A percentile compares a stretch with the other conserved stretches of the same genome.
These are phyloP conservation scores for Rhodofomes roseus DNA, from an alignment of 1,284 basidiomycete species.

Conservation along the genomic window DNA sequence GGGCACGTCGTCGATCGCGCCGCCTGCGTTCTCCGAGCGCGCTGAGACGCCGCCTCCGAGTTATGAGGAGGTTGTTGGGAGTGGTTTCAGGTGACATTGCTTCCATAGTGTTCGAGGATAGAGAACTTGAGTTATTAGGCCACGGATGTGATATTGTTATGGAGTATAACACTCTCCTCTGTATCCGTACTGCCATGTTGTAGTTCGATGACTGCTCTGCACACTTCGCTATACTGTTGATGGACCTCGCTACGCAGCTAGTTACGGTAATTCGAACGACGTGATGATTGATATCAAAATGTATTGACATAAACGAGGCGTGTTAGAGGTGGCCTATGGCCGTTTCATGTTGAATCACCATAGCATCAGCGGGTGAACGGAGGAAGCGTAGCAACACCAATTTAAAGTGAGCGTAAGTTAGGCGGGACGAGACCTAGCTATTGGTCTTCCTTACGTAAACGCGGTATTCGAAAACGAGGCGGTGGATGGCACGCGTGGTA, in stretches of 20 bases:
- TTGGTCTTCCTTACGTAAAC: slow-evolving; percentile 19
- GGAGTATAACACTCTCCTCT: neutral
- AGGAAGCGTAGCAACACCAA: neutral
- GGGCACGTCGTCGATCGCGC: neutral
- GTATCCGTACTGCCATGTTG: neutral
- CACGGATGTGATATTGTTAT: too few species aligned
- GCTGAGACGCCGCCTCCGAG: slow-evolving; percentile 6
- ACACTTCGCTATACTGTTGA: too few species aligned
- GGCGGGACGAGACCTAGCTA: neutral
- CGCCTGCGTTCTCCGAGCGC: neutral
- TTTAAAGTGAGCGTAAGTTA: too few species aligned
- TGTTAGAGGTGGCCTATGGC: too few species aligned
- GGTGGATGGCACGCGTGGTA: slow-evolving; percentile 1
- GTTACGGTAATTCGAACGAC: too few species aligned
- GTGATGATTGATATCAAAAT: too few species aligned
- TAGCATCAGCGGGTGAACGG: neutral
- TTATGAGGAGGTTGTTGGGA: slow-evolving; percentile 2
- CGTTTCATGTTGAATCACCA: neutral
- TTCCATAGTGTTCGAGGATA: neutral
- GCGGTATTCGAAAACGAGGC: slow-evolving; percentile 20
- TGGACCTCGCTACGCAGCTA: too few species aligned
- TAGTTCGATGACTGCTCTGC: too few species aligned
- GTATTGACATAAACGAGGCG: neutral
- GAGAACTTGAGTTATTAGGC: neutral
- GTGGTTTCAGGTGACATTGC: neutral